These are phyloP conservation scores for Kokia cookei DNA, from an alignment of 441 rosid genomes.

Conservation along the genomic window DNA sequence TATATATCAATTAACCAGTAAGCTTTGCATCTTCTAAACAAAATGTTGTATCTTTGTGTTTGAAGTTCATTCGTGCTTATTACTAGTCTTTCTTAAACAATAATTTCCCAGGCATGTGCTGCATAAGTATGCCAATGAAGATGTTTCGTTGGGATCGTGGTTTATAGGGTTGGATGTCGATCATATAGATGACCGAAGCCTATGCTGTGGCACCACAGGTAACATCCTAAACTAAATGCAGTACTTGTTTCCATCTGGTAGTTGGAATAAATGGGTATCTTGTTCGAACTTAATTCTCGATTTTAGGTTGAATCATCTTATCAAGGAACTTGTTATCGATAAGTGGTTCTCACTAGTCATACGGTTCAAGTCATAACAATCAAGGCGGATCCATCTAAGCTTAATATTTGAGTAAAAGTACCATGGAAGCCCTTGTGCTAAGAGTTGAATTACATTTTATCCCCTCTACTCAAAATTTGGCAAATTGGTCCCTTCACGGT, in stretches of 20 bases:
- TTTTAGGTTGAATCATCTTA: background rate
- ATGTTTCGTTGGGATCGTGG: slow-evolving; percentile 89
- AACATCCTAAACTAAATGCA: slow-evolving; percentile 16
- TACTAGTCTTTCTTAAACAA: background rate
- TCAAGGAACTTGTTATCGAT: background rate
- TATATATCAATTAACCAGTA: slow-evolving; percentile 84
- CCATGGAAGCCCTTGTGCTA: too few species aligned
- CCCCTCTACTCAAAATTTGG: too few species aligned
- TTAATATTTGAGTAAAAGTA: too few species aligned
- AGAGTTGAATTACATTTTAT: too few species aligned
- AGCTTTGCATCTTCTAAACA: slow-evolving; percentile 18
- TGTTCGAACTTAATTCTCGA: background rate
- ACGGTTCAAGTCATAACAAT: too few species aligned
- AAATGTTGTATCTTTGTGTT: background rate
- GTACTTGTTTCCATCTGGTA: background rate
- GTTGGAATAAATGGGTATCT: background rate
- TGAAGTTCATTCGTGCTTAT: background rate
- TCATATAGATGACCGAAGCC: slow-evolving; percentile 82
- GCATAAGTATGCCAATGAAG: slow-evolving; percentile 80
- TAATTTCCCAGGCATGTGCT: slow-evolving; percentile 53
- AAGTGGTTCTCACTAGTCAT: too few species aligned
- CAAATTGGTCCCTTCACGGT: too few species aligned
- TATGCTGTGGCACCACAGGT: slow-evolving; percentile 94
- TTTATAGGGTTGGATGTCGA: slow-evolving; percentile 87
- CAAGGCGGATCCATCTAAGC: too few species aligned